Conservation (phyloP, 495 filamentous ascomycete genomes). For the Rusavskia elegans region DNA sequence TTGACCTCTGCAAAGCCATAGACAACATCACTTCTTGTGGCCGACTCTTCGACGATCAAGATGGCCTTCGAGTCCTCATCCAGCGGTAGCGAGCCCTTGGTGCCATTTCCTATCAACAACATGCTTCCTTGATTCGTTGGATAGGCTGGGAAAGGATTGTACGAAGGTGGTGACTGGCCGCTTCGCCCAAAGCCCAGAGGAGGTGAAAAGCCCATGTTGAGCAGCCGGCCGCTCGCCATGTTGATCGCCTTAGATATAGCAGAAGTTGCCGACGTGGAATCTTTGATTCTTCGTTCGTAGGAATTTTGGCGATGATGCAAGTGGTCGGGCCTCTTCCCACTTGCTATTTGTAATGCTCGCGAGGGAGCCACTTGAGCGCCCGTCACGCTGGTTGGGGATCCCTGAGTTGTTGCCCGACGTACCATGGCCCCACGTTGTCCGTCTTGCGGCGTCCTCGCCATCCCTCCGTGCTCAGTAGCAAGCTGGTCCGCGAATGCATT, state of each 20-base stretch:
- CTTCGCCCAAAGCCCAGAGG: slow-evolving; percentile 51
- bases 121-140: slow-evolving; percentile 46
- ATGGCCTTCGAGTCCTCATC: slow-evolving; percentile 74
- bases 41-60: slow-evolving; percentile 74
- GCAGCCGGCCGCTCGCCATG: slow-evolving; percentile 74
- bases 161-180: slow-evolving; percentile 57
- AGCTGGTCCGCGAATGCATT: slow-evolving; percentile 95
- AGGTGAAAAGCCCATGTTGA: slow-evolving; percentile 57
- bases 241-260: slow-evolving; percentile 90
- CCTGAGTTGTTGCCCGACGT: slow-evolving; percentile 58
- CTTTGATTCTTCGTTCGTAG: slow-evolving; percentile 64
- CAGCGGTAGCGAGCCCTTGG: slow-evolving; percentile 35
- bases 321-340: slow-evolving; percentile 45
- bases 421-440: slow-evolving; percentile 30
- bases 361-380: slow-evolving; percentile 41
- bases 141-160: slow-evolving; percentile 73
- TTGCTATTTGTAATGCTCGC: slow-evolving; percentile 52
- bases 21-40: slow-evolving; percentile 84
- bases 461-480: slow-evolving; percentile 50
- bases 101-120: slow-evolving; percentile 50
- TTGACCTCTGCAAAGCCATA: slow-evolving; percentile 97
- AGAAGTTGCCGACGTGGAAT: slow-evolving; percentile 66
- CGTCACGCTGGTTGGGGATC: slow-evolving; percentile 37
- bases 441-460: slow-evolving; percentile 19
- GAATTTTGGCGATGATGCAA: slow-evolving; percentile 52